phyloP scores from a whole-genome alignment of 2,329 filamentous ascomycete genomes.

The Pseudocercospora pini-densiflorae region DNA sequence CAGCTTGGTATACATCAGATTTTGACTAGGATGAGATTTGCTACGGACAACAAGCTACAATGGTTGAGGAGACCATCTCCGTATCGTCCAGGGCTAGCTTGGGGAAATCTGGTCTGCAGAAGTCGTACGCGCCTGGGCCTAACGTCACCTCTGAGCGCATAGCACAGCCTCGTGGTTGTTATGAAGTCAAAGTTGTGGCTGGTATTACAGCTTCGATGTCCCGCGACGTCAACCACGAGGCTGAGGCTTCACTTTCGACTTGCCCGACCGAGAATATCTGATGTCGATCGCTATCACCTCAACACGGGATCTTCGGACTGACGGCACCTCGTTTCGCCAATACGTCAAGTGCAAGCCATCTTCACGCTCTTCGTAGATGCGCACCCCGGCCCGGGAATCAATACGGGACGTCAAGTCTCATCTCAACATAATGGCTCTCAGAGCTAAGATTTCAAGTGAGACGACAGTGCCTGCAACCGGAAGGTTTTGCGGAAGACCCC shows the following conservation, averaged over 20 bases:
- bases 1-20: slow-evolving; percentile 1
- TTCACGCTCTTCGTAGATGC: not conserved
- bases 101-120: not conserved
- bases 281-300: not conserved
- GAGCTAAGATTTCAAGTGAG: not conserved
- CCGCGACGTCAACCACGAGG: not conserved
- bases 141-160: not conserved
- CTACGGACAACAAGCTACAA: not conserved
- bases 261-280: not conserved
- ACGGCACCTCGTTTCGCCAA: not conserved
- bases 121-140: not conserved
- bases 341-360: not conserved
- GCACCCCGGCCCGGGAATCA: not conserved
- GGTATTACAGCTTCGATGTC: not conserved
- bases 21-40: not conserved
- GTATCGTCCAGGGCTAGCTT: not conserved
- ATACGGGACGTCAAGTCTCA: not conserved
- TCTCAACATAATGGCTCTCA: not conserved
- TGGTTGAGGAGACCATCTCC: slow-evolving; percentile 2
- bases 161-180: slow-evolving; percentile 5
- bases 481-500: not conserved
- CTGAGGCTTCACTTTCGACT: not conserved
- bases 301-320: not conserved
- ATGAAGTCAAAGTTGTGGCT: slow-evolving; percentile 1
- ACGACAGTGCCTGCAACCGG: not conserved